A percentile compares a stretch with the other conserved stretches of the same genome.
phyloP scores from a whole-genome alignment of 2,329 filamentous ascomycete genomes.

The Falciphora oryzae region DNA sequence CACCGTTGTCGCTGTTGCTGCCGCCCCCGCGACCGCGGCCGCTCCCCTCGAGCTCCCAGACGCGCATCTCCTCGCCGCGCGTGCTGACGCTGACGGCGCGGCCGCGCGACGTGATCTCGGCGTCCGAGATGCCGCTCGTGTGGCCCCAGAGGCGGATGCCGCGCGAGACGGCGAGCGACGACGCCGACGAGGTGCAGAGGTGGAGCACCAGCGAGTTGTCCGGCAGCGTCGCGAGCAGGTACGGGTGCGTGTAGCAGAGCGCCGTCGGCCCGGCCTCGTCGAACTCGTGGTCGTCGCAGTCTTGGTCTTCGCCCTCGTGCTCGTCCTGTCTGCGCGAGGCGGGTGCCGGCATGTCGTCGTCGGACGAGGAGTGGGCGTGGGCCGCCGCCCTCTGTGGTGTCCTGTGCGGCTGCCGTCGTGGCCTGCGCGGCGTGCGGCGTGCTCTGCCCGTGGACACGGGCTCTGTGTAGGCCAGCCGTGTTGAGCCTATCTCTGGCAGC shows the following conservation, averaged over 20 bases:
- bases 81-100: slow-evolving; percentile 87
- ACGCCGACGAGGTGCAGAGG: slow-evolving; percentile 67
- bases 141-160: slow-evolving; percentile 84
- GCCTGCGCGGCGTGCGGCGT: not conserved
- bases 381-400: not conserved
- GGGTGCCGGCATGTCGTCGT: not conserved
- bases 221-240: slow-evolving; percentile 74
- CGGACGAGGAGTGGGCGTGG: not conserved
- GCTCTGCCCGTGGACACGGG: slow-evolving; percentile 21
- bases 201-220: slow-evolving; percentile 86
- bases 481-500: slow-evolving; percentile 30
- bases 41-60: slow-evolving; percentile 80
- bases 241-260: slow-evolving; percentile 72
- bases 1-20: not conserved
- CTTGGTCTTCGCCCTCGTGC: slow-evolving; percentile 7
- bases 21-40: slow-evolving; percentile 4
- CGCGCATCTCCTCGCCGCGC: slow-evolving; percentile 70
- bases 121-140: slow-evolving; percentile 81
- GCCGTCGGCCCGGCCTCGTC: slow-evolving; percentile 45
- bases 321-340: not conserved
- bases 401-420: not conserved
- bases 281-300: slow-evolving; percentile 6
- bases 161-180: slow-evolving; percentile 61
- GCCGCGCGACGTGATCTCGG: slow-evolving; percentile 75
- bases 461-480: slow-evolving; percentile 34